Base-by-base conservation (phyloP, 108 stramenopile species). In the Epipyxis sp. region DNA sequence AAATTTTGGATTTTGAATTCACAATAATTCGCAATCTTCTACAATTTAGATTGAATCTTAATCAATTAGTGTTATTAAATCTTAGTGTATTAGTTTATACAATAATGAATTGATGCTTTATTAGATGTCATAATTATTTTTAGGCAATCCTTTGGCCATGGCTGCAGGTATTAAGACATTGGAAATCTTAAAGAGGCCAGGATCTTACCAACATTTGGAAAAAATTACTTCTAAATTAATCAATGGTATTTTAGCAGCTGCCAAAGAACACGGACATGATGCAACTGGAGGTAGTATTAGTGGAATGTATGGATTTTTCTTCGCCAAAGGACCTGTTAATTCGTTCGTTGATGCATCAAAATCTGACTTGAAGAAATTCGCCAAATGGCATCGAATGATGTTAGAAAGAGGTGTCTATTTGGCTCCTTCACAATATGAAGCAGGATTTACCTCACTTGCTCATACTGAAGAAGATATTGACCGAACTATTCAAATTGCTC, bases 281-380 rank as follows among this genome's bases (percentile, higher is more conserved):
- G 90, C 94, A 59, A 82, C 83, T 57, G 94, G 94, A 76, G 97
- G 90, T 61, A 83, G 76, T 78, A 94, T 95, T 68, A 91, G 92
- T 69, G 97, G 95, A 79, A 98, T 98, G 97, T 98, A 95, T 79
- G 97, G 97, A 45, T 96, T 95, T 92, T 96, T 88, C 89, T 98
- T 98, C 82, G 86, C 87, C 50, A 90, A 95, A 44, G 95, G 95
- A 59, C 94, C 94, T 40, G 97, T 98, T 77, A 92, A 88, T 85
- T 91, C 87, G 86, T 98, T 98, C 83, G 58, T 61, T 35, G 93
- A 96, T 71, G 95, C 97, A 29, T 77, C 89, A 76, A 94, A 94
- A 86, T 87, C 91, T 46, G 95, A 98, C 87, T 83, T 84, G 29
- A 92, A 82, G 42, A 95, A 95, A 78, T 98, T 98, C 80, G 94